Evolutionary conservation across 108 stramenopile genomes (phyloP), one percentile per base, ranked within the genome.

Genomic region (Cafeteria roenbergensis): DNA sequence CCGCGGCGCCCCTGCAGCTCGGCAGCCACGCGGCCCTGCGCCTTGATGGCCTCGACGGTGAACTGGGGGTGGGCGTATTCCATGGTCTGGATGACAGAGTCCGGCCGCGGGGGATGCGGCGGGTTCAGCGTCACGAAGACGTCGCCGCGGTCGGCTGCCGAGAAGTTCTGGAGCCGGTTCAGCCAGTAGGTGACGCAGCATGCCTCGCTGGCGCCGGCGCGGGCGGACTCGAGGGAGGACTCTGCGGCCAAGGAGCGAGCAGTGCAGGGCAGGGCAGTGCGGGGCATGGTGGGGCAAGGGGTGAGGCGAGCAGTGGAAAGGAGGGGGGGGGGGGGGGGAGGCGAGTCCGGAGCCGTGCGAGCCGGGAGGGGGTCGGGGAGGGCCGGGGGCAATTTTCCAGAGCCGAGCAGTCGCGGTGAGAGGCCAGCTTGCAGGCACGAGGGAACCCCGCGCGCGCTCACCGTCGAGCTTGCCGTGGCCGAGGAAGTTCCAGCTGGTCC

Each of bases 91-190:
- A 88, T 67, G 55, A 84, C 55, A 1, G 70, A 76, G 22, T 66
- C 74, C 2, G 64, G 51, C 24, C 69, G 76, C 17, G 92, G 91
- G 29, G 67, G 64, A 22, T 71, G 67, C 69, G 84, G 82, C 21
- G 95, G 95, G 75, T 97, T 97, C 51, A 97, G 76, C 30, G 90
- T 87, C 8, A 94, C 89, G 60, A 97, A 91, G 24, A 91, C 70
- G 54, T 89, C 82, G 32, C 4, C 56, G 29, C 9, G 8, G 14
- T 57, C 56, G 20, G 17, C 17, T 2, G 52, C 17, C 6, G 66
- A 55, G 36, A 69, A 28, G 34, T 69, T 90, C 74, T 97, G 95
- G 32, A 97, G 73, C 55, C 78, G 82, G 77, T 97, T 97, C 68
- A 94, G 78, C 86, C 88, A 89, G 77, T 96, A 96, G 34, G 93